These are phyloP conservation scores for Solanum piurae DNA, from an alignment of 257 asterid species.

Conservation along the genomic window DNA sequence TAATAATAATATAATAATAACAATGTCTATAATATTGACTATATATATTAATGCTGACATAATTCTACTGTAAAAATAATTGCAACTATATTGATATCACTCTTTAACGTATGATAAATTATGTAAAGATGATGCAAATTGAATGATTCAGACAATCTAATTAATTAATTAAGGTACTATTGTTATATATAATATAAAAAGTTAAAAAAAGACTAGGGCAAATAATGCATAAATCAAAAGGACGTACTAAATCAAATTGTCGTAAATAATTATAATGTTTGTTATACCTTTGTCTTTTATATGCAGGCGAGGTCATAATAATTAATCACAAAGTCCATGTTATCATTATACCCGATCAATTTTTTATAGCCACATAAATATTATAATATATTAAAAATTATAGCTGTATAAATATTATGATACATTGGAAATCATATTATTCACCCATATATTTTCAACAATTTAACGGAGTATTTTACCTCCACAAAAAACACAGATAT, in stretches of 20 bases:
- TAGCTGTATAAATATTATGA: too few species aligned
- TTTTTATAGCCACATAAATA: not conserved
- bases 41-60: not conserved
- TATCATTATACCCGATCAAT: not conserved
- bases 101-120: not conserved
- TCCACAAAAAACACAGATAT: too few species aligned
- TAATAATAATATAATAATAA: too few species aligned
- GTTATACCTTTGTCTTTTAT: not conserved
- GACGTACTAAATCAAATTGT: not conserved
- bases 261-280: not conserved
- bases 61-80: not conserved
- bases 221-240: not conserved
- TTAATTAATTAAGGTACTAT: too few species aligned
- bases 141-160: not conserved
- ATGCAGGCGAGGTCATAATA: not conserved
- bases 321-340: not conserved
- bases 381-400: too few species aligned
- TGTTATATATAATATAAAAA: too few species aligned
- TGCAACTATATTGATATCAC: not conserved
- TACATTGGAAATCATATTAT: too few species aligned
- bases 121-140: not conserved
- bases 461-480: too few species aligned
- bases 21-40: too few species aligned
- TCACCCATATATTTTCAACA: too few species aligned
- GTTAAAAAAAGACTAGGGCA: not conserved